These are phyloP conservation scores for Pholiota adiposa DNA, from an alignment of 1,284 basidiomycete genomes.

Conservation along the genomic window DNA sequence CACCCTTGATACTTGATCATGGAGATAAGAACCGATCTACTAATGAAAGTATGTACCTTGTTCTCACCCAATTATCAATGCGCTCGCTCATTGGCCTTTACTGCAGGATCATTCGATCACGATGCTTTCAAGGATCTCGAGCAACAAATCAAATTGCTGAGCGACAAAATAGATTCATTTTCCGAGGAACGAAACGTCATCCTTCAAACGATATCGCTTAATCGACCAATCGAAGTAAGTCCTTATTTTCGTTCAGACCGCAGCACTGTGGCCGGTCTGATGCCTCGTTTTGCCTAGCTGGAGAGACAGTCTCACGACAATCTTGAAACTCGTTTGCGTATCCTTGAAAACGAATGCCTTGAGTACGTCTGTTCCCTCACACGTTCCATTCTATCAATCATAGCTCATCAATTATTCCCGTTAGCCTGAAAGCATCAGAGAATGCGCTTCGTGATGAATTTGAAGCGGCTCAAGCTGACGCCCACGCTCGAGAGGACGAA, in stretches of 20 bases:
- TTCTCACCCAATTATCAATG: too few relatives aligned
- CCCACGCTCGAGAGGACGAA: slow-evolving; percentile 24
- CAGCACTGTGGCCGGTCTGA: not conserved
- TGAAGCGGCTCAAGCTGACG: slow-evolving; percentile 8
- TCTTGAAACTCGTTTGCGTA: slow-evolving; percentile 3
- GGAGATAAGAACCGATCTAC: not conserved
- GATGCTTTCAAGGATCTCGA: slow-evolving; percentile 20
- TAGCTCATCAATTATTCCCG: slow-evolving; percentile 13
- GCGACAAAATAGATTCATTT: slow-evolving; percentile 28
- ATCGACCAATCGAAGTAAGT: slow-evolving; percentile 11
- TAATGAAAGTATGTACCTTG: not conserved
- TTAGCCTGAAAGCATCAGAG: slow-evolving; percentile 22
- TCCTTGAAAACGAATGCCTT: slow-evolving; percentile 24
- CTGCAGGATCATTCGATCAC: not conserved
- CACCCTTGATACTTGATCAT: not conserved
- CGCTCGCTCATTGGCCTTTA: not conserved
- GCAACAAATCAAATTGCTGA: slow-evolving; percentile 26
- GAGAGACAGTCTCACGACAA: not conserved
- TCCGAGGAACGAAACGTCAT: slow-evolving; percentile 23
- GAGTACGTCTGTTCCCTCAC: slow-evolving; percentile 8
- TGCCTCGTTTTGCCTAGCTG: not conserved
- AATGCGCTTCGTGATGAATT: slow-evolving; percentile 21
- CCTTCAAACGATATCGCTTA: not conserved
- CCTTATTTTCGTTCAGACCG: not conserved
- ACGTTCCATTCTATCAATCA: slow-evolving; percentile 14